phyloP scores from a whole-genome alignment of 257 asterid species.

The Solanum raphanifolium region DNA sequence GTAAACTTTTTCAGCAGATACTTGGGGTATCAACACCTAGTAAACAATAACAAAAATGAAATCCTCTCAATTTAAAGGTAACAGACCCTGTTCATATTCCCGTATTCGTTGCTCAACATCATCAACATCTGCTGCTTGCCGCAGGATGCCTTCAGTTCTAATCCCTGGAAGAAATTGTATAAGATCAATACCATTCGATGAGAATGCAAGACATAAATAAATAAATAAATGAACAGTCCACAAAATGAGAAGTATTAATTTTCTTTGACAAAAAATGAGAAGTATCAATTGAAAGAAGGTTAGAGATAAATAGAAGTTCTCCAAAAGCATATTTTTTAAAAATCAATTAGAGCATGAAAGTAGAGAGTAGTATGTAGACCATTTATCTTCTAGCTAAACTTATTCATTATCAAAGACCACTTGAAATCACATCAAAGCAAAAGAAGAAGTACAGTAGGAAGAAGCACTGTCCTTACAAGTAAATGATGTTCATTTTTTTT shows the following conservation, averaged over 20 bases:
- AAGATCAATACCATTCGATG: constrained; percentile 15
- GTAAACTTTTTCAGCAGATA: not conserved
- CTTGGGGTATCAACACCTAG: not conserved
- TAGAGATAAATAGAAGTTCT: not conserved
- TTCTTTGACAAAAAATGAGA: not conserved
- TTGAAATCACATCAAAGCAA: not conserved
- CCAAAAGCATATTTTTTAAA: not conserved
- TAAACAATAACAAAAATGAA: not conserved
- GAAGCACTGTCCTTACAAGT: not conserved
- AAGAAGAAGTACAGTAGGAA: not conserved
- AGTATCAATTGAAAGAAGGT: not conserved
- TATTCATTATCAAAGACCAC: not conserved
- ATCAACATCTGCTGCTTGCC: constrained; percentile 99
- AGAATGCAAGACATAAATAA: not conserved
- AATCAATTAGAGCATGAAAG: not conserved
- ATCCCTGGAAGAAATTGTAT: constrained; percentile 44
- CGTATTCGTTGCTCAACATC: constrained; percentile 83
- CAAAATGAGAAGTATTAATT: not conserved
- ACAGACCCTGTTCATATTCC: constrained; percentile 88
- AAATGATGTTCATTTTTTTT: not conserved
- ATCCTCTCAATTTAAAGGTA: not conserved
- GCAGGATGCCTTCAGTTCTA: constrained; percentile 81
- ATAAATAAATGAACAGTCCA: not conserved
- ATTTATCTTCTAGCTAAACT: not conserved
- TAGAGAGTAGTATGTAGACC: not conserved